Conservation (phyloP, 140 eudicot species). For the Eryngium alpinum region DNA sequence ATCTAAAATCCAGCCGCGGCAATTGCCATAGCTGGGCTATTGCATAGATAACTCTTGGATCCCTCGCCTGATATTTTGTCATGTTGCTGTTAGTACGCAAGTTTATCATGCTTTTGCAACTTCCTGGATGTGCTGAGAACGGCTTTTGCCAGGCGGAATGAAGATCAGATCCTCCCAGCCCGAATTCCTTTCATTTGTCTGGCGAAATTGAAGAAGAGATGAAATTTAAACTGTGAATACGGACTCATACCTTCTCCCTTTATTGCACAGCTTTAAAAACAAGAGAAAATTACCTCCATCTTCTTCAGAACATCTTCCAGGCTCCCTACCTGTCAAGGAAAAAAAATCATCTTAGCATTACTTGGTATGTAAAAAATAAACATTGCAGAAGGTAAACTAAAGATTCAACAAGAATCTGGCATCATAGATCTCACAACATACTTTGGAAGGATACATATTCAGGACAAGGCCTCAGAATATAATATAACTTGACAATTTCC, state of each 20-base stretch:
- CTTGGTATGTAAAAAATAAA: too few species aligned
- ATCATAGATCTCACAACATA: neutral
- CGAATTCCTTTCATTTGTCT: slow-evolving; percentile 69
- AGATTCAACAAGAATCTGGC: neutral
- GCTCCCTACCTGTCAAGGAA: slow-evolving; percentile 71
- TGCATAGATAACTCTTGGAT: neutral
- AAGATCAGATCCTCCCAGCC: slow-evolving; percentile 96
- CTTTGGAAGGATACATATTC: neutral
- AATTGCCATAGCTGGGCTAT: neutral
- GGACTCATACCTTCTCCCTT: neutral
- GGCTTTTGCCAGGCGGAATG: slow-evolving; percentile 97
- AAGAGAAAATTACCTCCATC: slow-evolving; percentile 67
- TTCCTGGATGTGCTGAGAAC: slow-evolving; percentile 78
- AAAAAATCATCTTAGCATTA: slow-evolving; percentile 2
- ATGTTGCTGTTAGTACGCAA: neutral
- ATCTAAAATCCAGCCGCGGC: neutral
- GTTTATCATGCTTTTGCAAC: slow-evolving; percentile 41
- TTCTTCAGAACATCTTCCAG: slow-evolving; percentile 87
- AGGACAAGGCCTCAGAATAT: neutral
- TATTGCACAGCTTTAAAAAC: neutral
- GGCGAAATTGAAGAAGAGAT: slow-evolving; percentile 21
- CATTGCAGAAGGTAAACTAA: neutral
- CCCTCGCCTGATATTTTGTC: slow-evolving; percentile 2
- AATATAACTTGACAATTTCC: neutral
- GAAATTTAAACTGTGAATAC: neutral